Base-by-base conservation (phyloP, 176 grass and related monocot species). In the Phoenix dactylifera region DNA sequence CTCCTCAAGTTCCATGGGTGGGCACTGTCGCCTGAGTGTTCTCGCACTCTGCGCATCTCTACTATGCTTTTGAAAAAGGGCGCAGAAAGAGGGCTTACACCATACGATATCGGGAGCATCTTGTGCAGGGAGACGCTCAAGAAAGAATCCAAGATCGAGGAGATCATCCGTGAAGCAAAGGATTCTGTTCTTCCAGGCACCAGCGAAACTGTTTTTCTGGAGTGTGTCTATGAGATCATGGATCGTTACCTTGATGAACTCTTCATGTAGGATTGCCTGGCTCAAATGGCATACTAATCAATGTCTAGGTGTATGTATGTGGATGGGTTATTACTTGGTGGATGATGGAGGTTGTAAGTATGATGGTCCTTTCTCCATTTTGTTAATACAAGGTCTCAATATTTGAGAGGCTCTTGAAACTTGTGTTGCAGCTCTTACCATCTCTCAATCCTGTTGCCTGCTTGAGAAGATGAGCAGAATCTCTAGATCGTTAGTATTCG, bases 61-160 rank as follows among this genome's bases (percentile, higher is more conserved):
- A 88, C 89, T 30, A 84, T 87, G 77, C 89, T 93, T 65, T 68
- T 93, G 70, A 93, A 84, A 65, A 93, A 93, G 49, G 89, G 89
- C 14, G 66, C 67, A 39, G 58, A 64, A 5, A 82, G 74, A 15
- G 77, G 83, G 30, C 74, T 93, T 26, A 84, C 84, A 57, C 89
- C 89, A 0, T 78, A 74, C 60, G 80, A 87, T 63, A 93, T 93
- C 51, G 89, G 89, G 19, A 82, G 83, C 32, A 76, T 93, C 72
- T 58, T 93, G 77, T 93, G 79, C 66, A 90, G 87, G 78, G 79
- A 83, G 58, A 83, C 75, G 69, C 66, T 86, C 59, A 90, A 86
- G 63, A 90, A 74, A 39, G 79, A 67, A 20, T 90, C 87, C 48
- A 62, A 73, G 50, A 91, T 91, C 49, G 87, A 91, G 61, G 51